Percentiles rank a stretch among this genome's conserved stretches.
Conservation (phyloP, 352 stramenopile genomes). For the Globisporangium cylindrosporum region DNA sequence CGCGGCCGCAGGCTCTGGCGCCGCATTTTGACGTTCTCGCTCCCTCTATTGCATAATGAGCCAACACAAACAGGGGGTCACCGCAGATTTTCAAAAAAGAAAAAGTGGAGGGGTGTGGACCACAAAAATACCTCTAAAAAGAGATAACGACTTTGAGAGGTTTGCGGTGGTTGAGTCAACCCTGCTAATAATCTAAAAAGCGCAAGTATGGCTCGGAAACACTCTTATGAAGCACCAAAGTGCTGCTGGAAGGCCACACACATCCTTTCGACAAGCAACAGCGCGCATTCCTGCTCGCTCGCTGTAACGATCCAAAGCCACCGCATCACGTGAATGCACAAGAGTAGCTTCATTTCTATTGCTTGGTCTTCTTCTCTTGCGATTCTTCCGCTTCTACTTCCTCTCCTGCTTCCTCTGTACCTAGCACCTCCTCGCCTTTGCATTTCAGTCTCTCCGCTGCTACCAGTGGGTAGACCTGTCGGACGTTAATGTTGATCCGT, state of each 20-base stretch:
- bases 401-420: not conserved
- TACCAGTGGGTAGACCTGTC: conserved; percentile 61
- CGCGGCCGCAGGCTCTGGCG: conserved; percentile 82
- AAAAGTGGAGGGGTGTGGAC: not conserved
- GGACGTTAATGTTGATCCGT: conserved; percentile 82
- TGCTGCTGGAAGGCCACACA: not conserved
- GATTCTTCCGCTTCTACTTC: not conserved
- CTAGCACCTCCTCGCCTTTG: not conserved
- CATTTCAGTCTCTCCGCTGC: not conserved
- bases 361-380: conserved; percentile 7
- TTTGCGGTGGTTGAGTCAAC: not conserved
- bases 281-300: too few relatives aligned
- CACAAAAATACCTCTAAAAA: not conserved
- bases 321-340: not conserved
- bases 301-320: not conserved
- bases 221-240: not conserved
- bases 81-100: not conserved
- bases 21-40: conserved; percentile 35
- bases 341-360: not conserved
- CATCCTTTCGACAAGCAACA: too few relatives aligned
- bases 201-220: not conserved
- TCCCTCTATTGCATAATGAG: conserved; percentile 4
- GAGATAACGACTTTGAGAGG: not conserved
- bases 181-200: not conserved
- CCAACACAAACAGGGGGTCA: not conserved